These are phyloP conservation scores for Neoscytalidium dimidiatum DNA, from an alignment of 2,329 filamentous ascomycete species.

Conservation along the genomic window DNA sequence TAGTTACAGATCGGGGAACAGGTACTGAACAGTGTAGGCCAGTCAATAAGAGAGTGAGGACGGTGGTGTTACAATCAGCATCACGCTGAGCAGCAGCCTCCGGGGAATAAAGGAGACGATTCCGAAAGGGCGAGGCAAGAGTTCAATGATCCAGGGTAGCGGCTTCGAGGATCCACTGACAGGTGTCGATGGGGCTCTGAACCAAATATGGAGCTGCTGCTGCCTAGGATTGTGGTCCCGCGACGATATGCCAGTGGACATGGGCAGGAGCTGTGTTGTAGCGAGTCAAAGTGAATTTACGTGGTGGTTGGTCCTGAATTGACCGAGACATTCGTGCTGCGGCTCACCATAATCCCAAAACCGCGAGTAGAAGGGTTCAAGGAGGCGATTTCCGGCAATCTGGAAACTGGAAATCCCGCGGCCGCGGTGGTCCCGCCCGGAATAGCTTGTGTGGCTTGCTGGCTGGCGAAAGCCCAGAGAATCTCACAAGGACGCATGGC, in stretches of 20 bases:
- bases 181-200: background rate
- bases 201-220: slow-evolving; percentile 6
- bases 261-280: background rate
- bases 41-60: background rate
- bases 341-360: background rate
- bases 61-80: background rate
- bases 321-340: slow-evolving; percentile 4
- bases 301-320: background rate
- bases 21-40: background rate
- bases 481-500: background rate
- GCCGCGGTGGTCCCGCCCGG: background rate
- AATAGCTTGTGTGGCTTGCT: slow-evolving; percentile 1
- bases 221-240: background rate
- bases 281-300: background rate
- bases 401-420: background rate
- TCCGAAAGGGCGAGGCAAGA: background rate
- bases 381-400: background rate
- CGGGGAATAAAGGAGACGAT: background rate
- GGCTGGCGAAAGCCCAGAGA: background rate
- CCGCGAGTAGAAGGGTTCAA: background rate
- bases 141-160: background rate
- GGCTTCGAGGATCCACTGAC: background rate
- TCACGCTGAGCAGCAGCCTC: background rate
- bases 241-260: background rate
- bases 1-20: slow-evolving; percentile 4